Evolutionary conservation across 2,329 filamentous ascomycete genomes (phyloP).

Genomic region (Stagonosporopsis rhizophila): DNA sequence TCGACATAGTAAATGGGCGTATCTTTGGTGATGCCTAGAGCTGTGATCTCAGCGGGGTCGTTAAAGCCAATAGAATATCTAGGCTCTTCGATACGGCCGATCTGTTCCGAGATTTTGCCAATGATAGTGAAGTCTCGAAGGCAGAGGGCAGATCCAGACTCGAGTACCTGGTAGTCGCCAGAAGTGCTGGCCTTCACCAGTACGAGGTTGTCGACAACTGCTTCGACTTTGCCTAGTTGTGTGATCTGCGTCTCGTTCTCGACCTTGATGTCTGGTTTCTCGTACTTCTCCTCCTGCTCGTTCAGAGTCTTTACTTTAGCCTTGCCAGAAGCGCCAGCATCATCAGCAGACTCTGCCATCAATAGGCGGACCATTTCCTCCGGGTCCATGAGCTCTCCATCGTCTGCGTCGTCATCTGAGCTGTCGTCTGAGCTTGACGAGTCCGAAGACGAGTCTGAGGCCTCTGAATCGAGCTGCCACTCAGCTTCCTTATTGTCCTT

Average conservation of each 20-base stretch:
- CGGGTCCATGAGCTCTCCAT: slow-evolving; percentile 70
- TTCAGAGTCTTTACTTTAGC: slow-evolving; percentile 79
- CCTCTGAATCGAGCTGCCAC: slow-evolving; percentile 76
- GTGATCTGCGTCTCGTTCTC: slow-evolving; percentile 78
- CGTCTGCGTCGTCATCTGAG: slow-evolving; percentile 70
- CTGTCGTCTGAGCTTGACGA: slow-evolving; percentile 58
- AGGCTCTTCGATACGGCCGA: slow-evolving; percentile 85
- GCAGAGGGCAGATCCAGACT: slow-evolving; percentile 84
- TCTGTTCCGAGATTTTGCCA: slow-evolving; percentile 82
- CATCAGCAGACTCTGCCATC: slow-evolving; percentile 83
- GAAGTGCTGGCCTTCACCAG: slow-evolving; percentile 80
- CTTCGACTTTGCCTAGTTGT: slow-evolving; percentile 76
- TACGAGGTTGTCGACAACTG: slow-evolving; percentile 78
- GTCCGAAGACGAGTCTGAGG: slow-evolving; percentile 63
- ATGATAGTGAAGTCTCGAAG: slow-evolving; percentile 76
- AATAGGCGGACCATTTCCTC: slow-evolving; percentile 85
- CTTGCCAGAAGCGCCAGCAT: slow-evolving; percentile 72
- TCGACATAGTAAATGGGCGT: slow-evolving; percentile 80
- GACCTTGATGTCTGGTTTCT: slow-evolving; percentile 78
- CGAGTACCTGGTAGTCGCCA: slow-evolving; percentile 84
- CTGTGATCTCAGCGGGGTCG: slow-evolving; percentile 70
- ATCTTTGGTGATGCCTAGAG: slow-evolving; percentile 71
- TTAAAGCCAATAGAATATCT: slow-evolving; percentile 83
- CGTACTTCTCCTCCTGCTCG: slow-evolving; percentile 63
- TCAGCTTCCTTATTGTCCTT: slow-evolving; percentile 68